Evolutionary conservation across 2,329 filamentous ascomycete species (phyloP), one percentile per base, ranked within the genome.

Genomic region (Coleophoma eucalyptorum): DNA sequence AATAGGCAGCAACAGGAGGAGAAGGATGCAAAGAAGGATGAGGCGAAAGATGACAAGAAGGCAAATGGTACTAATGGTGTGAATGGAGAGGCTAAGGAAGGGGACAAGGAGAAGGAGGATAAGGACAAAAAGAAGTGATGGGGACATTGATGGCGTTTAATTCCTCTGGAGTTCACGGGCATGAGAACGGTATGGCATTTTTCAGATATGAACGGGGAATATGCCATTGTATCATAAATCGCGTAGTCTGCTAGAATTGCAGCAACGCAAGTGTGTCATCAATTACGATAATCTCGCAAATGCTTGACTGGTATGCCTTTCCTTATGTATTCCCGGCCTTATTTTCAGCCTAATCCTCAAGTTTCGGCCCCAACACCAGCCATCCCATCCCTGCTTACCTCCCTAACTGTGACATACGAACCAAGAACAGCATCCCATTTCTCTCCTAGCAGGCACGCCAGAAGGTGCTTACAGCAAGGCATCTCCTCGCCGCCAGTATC

Each of bases 1-100:
- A 99, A 99, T 74, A 83, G 93, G 69, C 92, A 97, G 73, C 90
- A 95, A 69, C 89, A 95, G 65, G 94, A 97, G 67, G 94, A 99
- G 66, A 93, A 93, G 74, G 93, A 97, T 62, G 81, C 77, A 43
- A 90, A 90, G 74, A 90, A 84, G 53, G 83, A 83, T 46, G 71
- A 77, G 50, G 72, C 70, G 56, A 78, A 77, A 58, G 76, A 79
- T 34, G 78, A 78, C 57, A 87, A 88, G 65, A 85, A 84, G 59
- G 70, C 74, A 61, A 81, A 81, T 54, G 67, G 62, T 54, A 58
- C 69, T 8, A 87, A 86, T 51, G 82, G 82, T 13, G 71, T 62
- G 20, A 76, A 79, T 47, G 76, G 72, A 4, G 69, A 69, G 43
- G 67, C 55, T 1, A 77, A 80, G 60, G 76, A 80, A 42, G 70